Evolutionary conservation across 1,284 basidiomycete genomes (phyloP).

Genomic region (Volvariella surrecta): DNA sequence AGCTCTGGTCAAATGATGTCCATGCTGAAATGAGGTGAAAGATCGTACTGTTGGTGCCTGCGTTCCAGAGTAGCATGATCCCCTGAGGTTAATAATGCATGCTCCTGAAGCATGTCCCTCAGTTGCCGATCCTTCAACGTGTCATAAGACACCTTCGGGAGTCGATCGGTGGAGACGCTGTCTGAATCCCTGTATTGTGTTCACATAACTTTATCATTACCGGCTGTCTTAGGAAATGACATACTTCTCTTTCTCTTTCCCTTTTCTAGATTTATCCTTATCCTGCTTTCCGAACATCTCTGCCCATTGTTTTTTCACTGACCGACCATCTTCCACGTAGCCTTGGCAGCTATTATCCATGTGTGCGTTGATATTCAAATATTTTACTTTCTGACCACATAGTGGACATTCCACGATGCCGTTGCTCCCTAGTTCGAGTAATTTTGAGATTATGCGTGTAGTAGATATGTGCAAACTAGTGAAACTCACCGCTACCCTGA

Average conservation of each 20-base stretch:
- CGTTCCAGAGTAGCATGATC: slow-evolving; percentile 41
- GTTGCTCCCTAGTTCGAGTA: slow-evolving; percentile 21
- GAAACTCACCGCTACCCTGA: neutral
- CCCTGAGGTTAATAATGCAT: slow-evolving; percentile 43
- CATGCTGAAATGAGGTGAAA: slow-evolving; percentile 2
- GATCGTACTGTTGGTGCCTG: slow-evolving; percentile 50
- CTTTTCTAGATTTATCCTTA: slow-evolving; percentile 36
- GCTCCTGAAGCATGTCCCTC: slow-evolving; percentile 45
- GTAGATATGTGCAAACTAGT: neutral
- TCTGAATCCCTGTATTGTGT: slow-evolving; percentile 13
- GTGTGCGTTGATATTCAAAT: slow-evolving; percentile 45
- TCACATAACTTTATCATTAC: slow-evolving; percentile 15
- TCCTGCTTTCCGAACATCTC: slow-evolving; percentile 32
- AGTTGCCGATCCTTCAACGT: slow-evolving; percentile 55
- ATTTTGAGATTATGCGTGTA: slow-evolving; percentile 3
- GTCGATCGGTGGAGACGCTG: slow-evolving; percentile 31
- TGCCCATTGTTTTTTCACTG: slow-evolving; percentile 31
- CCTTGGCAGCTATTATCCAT: slow-evolving; percentile 46
- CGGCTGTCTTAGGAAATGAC: slow-evolving; percentile 6
- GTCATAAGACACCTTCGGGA: slow-evolving; percentile 61
- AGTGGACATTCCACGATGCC: slow-evolving; percentile 44
- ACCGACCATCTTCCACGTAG: slow-evolving; percentile 10
- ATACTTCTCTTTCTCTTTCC: slow-evolving; percentile 27
- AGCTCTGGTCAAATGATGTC: too few species aligned
- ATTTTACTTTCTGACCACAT: slow-evolving; percentile 37